Evolutionary conservation across 768 basidiomycete genomes (phyloP).

Genomic region (Suillus subluteus): DNA sequence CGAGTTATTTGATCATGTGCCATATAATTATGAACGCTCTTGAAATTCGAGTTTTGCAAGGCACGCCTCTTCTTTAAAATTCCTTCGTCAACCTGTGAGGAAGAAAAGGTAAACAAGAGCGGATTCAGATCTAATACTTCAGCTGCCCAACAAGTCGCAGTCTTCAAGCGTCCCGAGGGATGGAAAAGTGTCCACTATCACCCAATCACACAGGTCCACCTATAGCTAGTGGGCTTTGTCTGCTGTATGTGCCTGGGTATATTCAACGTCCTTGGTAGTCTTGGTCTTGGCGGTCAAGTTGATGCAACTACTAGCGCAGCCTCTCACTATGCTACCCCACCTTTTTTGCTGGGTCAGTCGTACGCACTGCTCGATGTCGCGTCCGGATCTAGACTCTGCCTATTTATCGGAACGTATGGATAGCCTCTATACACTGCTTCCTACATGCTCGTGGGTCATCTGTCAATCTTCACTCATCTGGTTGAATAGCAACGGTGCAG

Average conservation of each 20-base stretch:
- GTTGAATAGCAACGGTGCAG: slow-evolving; percentile 56
- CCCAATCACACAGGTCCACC: slow-evolving; percentile 50
- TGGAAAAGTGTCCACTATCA: slow-evolving; percentile 56
- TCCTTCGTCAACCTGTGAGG: background rate
- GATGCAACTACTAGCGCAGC: slow-evolving; percentile 64
- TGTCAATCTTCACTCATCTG: slow-evolving; percentile 19
- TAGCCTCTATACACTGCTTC: slow-evolving; percentile 78
- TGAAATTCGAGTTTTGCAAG: background rate
- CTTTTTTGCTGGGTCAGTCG: slow-evolving; percentile 69
- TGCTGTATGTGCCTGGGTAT: slow-evolving; percentile 52
- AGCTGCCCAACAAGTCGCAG: slow-evolving; percentile 20
- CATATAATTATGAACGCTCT: background rate
- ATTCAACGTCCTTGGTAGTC: slow-evolving; percentile 73
- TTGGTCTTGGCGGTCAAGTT: slow-evolving; percentile 74
- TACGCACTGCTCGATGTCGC: background rate
- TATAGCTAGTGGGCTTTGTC: slow-evolving; percentile 70
- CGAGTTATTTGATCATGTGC: background rate
- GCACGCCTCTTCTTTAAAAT: background rate
- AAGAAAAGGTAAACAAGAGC: background rate
- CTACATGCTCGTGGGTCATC: slow-evolving; percentile 56
- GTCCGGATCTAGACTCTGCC: slow-evolving; percentile 67
- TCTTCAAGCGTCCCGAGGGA: slow-evolving; percentile 49
- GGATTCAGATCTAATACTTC: background rate
- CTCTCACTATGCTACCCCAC: slow-evolving; percentile 68
- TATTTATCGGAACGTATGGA: slow-evolving; percentile 73